Evolutionary conservation across 805 yeast genomes (phyloP).

Genomic region (Saccharomyces eubayanus): DNA sequence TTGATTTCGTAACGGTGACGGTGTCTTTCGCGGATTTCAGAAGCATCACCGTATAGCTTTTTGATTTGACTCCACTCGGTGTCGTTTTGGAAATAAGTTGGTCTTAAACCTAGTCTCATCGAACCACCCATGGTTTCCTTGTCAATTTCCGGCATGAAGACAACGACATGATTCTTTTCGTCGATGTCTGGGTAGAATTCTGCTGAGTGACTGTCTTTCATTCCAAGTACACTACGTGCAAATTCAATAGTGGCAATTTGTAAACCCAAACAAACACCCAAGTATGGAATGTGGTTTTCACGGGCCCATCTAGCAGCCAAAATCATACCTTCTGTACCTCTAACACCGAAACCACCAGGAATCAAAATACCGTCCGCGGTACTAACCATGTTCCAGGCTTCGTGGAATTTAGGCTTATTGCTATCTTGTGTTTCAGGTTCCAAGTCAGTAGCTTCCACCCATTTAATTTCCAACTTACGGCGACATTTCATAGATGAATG

Average conservation of each 20-base stretch:
- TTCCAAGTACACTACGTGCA: conserved; percentile 69
- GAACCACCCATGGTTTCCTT: conserved; percentile 96
- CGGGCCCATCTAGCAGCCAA: conserved; percentile 98
- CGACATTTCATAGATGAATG: conserved; percentile 89
- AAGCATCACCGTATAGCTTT: conserved; percentile 66
- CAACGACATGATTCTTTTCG: conserved; percentile 61
- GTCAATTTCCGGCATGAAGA: conserved; percentile 98
- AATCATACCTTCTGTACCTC: conserved; percentile 98
- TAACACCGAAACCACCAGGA: conserved; percentile 96
- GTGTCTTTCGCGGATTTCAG: conserved; percentile 80
- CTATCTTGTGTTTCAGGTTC: conserved; percentile 60
- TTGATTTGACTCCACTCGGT: conserved; percentile 64
- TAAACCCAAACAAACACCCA: conserved; percentile 95
- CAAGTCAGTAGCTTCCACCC: conserved; percentile 93
- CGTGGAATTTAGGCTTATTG: conserved; percentile 73
- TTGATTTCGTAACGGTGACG: conserved; percentile 97
- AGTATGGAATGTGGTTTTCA: conserved; percentile 83
- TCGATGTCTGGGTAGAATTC: conserved; percentile 65
- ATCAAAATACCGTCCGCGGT: conserved; percentile 94
- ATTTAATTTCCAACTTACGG: conserved; percentile 74
- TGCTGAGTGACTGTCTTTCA: conserved; percentile 62
- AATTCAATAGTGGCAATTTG: conserved; percentile 95
- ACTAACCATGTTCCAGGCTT: conserved; percentile 91
- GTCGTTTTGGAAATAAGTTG: conserved; percentile 67
- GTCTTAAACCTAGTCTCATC: conserved; percentile 94